Conservation (phyloP, 768 basidiomycete species). For the Trametes cinnabarina region DNA sequence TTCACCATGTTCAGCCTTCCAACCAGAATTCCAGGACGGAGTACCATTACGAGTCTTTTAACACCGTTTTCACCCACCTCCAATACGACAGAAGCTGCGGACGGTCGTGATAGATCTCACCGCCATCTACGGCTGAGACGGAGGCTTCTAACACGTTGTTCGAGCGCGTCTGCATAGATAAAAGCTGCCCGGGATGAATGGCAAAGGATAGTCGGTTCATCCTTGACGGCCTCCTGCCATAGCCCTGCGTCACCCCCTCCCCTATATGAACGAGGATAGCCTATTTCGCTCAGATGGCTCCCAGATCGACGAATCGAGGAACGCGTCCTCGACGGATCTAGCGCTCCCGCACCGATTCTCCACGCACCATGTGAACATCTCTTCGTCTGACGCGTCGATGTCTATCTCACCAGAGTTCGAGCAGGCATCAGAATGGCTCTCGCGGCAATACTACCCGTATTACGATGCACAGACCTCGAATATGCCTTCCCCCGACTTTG, state of each 20-base stretch:
- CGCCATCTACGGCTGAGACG: conserved; percentile 1
- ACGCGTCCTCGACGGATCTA: background rate
- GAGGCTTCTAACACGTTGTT: conserved; percentile 1
- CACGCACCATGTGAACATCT: too few relatives aligned
- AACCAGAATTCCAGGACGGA: conserved; percentile 13
- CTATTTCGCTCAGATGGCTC: background rate
- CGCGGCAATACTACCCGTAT: too few relatives aligned
- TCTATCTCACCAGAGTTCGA: too few relatives aligned
- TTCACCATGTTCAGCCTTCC: conserved; percentile 13
- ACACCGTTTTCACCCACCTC: too few relatives aligned
- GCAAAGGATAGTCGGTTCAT: background rate
- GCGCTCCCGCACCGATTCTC: background rate
- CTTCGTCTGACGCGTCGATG: too few relatives aligned
- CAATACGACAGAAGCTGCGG: conserved; percentile 17
- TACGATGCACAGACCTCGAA: too few relatives aligned
- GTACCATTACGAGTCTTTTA: background rate
- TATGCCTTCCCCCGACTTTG: background rate
- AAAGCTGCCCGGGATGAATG: background rate
- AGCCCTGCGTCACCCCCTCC: background rate
- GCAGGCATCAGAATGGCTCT: too few relatives aligned
- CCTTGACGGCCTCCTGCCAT: background rate
- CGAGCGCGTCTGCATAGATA: background rate
- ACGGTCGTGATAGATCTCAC: conserved; percentile 7
- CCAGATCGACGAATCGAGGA: background rate
- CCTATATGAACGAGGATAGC: conserved; percentile 9